Conservation (phyloP, 257 asterid genomes). For the Solanum etuberosum region DNA sequence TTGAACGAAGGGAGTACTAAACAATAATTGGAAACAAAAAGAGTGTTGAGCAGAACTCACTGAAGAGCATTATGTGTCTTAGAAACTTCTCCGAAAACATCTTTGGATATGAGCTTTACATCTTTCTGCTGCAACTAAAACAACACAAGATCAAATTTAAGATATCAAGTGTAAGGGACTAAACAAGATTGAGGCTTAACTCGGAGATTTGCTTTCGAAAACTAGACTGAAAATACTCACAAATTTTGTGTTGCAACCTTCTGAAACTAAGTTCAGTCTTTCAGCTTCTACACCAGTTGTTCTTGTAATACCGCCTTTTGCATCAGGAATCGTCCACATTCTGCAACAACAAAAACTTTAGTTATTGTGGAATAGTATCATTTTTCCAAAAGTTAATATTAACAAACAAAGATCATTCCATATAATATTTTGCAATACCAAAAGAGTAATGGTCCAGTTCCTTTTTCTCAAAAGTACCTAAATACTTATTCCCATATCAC, state of each 20-base stretch:
- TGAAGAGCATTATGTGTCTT: slow-evolving; percentile 42
- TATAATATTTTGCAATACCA: neutral
- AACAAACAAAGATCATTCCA: neutral
- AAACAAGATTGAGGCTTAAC: neutral
- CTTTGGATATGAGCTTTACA: slow-evolving; percentile 39
- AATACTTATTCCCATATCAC: neutral
- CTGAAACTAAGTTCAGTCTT: slow-evolving; percentile 58
- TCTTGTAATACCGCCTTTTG: slow-evolving; percentile 44
- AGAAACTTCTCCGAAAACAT: slow-evolving; percentile 43
- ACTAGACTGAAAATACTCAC: slow-evolving; percentile 36
- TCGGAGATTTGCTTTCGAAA: neutral
- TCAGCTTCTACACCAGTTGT: slow-evolving; percentile 59
- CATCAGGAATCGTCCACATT: slow-evolving; percentile 51
- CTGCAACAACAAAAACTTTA: slow-evolving; percentile 21
- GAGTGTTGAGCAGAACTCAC: slow-evolving; percentile 29
- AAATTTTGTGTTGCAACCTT: slow-evolving; percentile 54
- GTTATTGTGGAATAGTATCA: neutral
- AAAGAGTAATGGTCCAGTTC: neutral
- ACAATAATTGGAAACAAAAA: neutral
- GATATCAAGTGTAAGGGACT: neutral
- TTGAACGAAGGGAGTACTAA: neutral
- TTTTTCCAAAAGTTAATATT: neutral
- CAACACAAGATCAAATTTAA: neutral
- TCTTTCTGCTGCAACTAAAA: slow-evolving; percentile 31
- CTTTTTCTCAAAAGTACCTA: neutral